phyloP scores from a whole-genome alignment of 345 rosid species.

The Microcos paniculata region DNA sequence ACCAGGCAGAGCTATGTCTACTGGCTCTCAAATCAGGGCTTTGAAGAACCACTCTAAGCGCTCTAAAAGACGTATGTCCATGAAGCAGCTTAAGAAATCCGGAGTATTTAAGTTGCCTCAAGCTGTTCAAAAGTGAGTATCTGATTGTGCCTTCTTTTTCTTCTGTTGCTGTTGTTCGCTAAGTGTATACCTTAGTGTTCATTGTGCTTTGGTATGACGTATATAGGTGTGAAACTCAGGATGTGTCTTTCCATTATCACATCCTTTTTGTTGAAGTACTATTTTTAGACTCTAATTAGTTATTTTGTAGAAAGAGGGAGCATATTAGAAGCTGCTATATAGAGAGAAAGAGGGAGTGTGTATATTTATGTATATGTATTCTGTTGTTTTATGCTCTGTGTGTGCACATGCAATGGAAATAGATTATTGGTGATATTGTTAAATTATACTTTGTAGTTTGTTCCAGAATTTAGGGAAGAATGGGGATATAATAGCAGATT shows the following conservation, averaged over 20 bases:
- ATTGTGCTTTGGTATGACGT: neutral
- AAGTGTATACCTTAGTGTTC: neutral
- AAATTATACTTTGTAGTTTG: neutral
- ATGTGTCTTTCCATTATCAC: neutral
- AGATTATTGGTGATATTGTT: neutral
- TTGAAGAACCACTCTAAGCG: conserved; percentile 63
- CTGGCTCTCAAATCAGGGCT: conserved; percentile 40
- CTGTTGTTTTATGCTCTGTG: too few relatives aligned
- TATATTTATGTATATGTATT: too few relatives aligned
- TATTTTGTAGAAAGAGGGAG: conserved; percentile 9
- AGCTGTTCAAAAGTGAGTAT: conserved; percentile 57
- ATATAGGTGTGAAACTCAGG: neutral
- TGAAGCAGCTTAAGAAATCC: conserved; percentile 67
- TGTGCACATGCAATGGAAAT: neutral
- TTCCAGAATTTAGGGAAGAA: neutral
- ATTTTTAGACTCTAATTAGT: neutral
- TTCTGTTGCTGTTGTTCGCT: neutral
- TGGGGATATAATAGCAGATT: neutral
- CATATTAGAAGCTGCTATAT: neutral
- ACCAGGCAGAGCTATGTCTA: conserved; percentile 42
- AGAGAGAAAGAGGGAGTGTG: too few relatives aligned
- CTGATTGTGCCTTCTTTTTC: neutral
- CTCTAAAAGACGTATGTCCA: conserved; percentile 75
- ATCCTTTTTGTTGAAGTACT: neutral
- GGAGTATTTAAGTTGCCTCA: conserved; percentile 56